Evolutionary conservation across 2,329 filamentous ascomycete species (phyloP).

Genomic region (Fusarium sp.): DNA sequence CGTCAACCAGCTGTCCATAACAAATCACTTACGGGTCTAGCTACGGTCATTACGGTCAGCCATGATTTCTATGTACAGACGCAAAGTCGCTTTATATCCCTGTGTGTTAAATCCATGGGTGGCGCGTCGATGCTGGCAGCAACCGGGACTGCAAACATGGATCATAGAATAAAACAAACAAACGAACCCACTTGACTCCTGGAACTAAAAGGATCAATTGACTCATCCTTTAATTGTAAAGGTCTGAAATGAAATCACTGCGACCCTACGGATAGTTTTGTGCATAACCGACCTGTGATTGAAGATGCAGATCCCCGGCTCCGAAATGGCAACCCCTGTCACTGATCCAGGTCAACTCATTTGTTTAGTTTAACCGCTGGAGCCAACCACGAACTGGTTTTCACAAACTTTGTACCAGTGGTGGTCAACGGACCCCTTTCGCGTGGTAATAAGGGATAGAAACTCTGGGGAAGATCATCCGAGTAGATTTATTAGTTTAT

Average conservation of each 20-base stretch:
- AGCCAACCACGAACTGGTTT: conserved; percentile 9
- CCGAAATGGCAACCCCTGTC: conserved; percentile 14
- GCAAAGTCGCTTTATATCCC: background rate
- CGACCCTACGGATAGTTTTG: conserved; percentile 5
- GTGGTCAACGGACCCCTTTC: conserved; percentile 10
- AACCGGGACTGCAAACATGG: conserved; percentile 3
- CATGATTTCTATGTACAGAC: background rate
- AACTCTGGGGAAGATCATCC: conserved; percentile 28
- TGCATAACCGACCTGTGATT: conserved; percentile 13
- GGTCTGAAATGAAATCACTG: background rate
- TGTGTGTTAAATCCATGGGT: background rate
- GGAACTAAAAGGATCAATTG: conserved; percentile 7
- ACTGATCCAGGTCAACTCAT: conserved; percentile 21
- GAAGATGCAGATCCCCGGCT: conserved; percentile 17
- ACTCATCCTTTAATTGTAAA: background rate
- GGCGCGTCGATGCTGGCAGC: background rate
- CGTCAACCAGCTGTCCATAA: background rate
- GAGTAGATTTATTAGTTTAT: background rate
- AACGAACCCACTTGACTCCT: background rate
- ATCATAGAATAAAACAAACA: conserved; percentile 2
- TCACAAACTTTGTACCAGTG: conserved; percentile 1
- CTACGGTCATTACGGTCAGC: conserved; percentile 10
- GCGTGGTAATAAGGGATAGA: background rate
- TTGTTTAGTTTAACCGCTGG: background rate
- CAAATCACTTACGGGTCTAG: background rate